Evolutionary conservation across 129 eudicot genomes (phyloP).

Genomic region (Pittosporum tobira): DNA sequence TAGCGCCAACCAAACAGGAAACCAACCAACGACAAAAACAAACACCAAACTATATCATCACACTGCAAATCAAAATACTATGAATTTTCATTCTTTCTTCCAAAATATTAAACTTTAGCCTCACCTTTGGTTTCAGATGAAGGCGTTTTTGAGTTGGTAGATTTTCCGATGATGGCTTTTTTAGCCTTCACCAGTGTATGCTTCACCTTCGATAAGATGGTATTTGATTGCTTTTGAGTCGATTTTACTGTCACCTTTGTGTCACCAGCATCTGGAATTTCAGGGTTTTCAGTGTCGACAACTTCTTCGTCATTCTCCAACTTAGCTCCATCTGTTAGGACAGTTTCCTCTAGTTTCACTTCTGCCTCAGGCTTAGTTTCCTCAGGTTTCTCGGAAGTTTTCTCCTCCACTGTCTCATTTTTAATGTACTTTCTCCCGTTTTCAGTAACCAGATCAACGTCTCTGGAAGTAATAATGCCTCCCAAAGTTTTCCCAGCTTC

Average conservation of each 20-base stretch:
- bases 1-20: conserved; percentile 9
- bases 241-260: conserved; percentile 37
- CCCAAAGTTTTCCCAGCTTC: conserved; percentile 21
- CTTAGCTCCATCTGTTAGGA: conserved; percentile 15
- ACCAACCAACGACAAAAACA: conserved; percentile 8
- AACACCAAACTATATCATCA: conserved; percentile 15
- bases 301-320: conserved; percentile 9
- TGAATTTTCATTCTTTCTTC: not conserved
- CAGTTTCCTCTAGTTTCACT: conserved; percentile 20
- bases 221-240: conserved; percentile 47
- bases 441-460: conserved; percentile 20
- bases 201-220: conserved; percentile 70
- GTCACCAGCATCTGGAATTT: not conserved
- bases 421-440: conserved; percentile 21
- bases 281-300: conserved; percentile 12
- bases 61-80: conserved; percentile 5
- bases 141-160: conserved; percentile 35
- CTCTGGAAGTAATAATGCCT: conserved; percentile 17
- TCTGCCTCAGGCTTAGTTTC: conserved; percentile 24
- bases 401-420: conserved; percentile 16
- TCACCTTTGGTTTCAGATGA: conserved; percentile 40
- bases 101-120: conserved; percentile 10
- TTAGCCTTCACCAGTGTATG: conserved; percentile 84
- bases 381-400: conserved; percentile 15
- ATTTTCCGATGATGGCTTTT: conserved; percentile 78